Conservation (phyloP, 331 rosid species). For the Spiraea crenata region DNA sequence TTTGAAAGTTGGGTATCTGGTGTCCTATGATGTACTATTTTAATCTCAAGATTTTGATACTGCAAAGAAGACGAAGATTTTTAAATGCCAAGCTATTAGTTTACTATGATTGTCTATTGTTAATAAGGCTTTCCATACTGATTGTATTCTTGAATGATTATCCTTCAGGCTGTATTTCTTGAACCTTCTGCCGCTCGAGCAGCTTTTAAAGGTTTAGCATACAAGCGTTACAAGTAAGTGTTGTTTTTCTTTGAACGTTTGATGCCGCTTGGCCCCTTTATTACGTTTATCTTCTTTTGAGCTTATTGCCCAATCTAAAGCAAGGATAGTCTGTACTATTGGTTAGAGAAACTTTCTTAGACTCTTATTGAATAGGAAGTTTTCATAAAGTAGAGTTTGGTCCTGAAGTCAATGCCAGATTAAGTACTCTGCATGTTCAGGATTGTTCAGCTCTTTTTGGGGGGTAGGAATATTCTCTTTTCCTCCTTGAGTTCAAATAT, state of each 20-base stretch:
- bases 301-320: neutral
- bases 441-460: neutral
- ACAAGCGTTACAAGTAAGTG: constrained; percentile 82
- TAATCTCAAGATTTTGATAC: neutral
- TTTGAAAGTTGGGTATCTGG: constrained; percentile 2
- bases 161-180: constrained; percentile 73
- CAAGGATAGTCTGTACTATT: neutral
- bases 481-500: neutral
- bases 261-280: neutral
- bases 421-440: too few relatives aligned
- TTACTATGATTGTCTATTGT: constrained; percentile 6
- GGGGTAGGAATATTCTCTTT: neutral
- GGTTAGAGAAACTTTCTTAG: too few relatives aligned
- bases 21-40: neutral
- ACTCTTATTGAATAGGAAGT: neutral
- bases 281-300: neutral
- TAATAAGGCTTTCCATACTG: neutral
- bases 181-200: constrained; percentile 80
- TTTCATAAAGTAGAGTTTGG: neutral
- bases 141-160: constrained; percentile 20
- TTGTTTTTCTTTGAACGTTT: neutral
- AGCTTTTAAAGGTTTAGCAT: constrained; percentile 80
- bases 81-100: neutral
- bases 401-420: neutral
- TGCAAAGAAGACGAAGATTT: constrained; percentile 1